Base-by-base conservation (phyloP, 2,329 filamentous ascomycete species). In the Elsinoe fawcettii region DNA sequence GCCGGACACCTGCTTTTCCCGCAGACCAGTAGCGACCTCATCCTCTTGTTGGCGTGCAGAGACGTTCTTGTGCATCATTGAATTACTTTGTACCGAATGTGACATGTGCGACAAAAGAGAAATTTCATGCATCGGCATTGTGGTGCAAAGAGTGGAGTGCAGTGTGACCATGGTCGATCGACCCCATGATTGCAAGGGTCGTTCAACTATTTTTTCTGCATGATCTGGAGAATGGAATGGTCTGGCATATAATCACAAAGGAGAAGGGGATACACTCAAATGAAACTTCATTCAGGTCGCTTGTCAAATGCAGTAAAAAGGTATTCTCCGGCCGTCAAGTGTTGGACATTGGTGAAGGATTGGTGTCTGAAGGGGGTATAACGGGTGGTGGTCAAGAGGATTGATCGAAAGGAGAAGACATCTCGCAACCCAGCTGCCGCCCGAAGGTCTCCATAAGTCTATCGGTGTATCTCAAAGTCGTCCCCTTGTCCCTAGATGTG, bases 401-500 rank as follows among this genome's bases (percentile, higher is more conserved):
- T 22, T 43, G 23, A 44, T 39, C 34, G 53, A 46, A 53, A 30
- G 53, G 27, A 36, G 53, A 36, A 44, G 53, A 55, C 36, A 43
- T 43, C n/a, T 43, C 23, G 36, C 47, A 32, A 36, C 47, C 27
- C 47, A 51, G 37, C 22, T 25, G 30, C 54, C 25, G 39, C 43
- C 22, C 41, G 30, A 25, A 25, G 14, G 9, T 27, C 30, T 25
- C 43, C 39, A 25, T 23, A 49, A 56, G 23, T 56, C 54, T 56
- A 56, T 56, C 54, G 23, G 27, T 56, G 41, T 56, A 56, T 47
- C n/a, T 56, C 54, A 56, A 49, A 18, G 12, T 25, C 11, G 8
- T 23, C 43, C 54, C 54, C 43, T 49, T 34, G 30, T 25, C 30
- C 54, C 30, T 56, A 37, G 7, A 25, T 47, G 54, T 39, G 23